phyloP scores from a whole-genome alignment of 208 protist genomes.

The Acanthamoeba castellanii region DNA sequence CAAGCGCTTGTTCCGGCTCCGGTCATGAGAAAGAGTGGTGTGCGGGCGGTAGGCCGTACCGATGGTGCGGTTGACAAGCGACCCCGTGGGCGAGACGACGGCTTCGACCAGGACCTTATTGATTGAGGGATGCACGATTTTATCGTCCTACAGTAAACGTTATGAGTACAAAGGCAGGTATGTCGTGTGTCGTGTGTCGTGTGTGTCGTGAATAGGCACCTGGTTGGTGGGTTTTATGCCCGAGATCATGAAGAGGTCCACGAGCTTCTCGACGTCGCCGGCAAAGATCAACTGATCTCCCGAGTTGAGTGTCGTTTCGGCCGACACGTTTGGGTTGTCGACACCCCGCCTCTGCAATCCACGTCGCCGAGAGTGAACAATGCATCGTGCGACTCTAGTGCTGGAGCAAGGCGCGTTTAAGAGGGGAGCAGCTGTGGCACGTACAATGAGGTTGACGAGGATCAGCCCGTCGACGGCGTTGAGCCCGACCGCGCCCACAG shows the following conservation, averaged over 20 bases:
- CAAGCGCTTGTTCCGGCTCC: no score
- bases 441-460: slow-evolving; percentile 54
- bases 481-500: slow-evolving; percentile 38
- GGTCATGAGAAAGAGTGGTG: neutral
- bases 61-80: slow-evolving; percentile 18
- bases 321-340: neutral
- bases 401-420: neutral
- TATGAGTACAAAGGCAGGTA: no score
- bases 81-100: slow-evolving; percentile 10
- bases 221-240: slow-evolving; percentile 64
- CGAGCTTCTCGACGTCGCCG: slow-evolving; percentile 41
- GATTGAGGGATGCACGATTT: slow-evolving; percentile 44
- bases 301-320: neutral
- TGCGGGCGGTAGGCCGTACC: neutral
- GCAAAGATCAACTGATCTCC: slow-evolving; percentile 56
- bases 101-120: slow-evolving; percentile 48
- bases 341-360: neutral
- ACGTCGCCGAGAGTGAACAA: neutral
- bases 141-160: neutral
- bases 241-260: slow-evolving; percentile 30
- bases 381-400: neutral
- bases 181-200: neutral
- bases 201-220: neutral
- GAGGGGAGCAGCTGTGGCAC: neutral
- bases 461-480: slow-evolving; percentile 46